Conservation (phyloP, 192 early-diverging fungal species). For the Phlyctochytrium bullatum region DNA sequence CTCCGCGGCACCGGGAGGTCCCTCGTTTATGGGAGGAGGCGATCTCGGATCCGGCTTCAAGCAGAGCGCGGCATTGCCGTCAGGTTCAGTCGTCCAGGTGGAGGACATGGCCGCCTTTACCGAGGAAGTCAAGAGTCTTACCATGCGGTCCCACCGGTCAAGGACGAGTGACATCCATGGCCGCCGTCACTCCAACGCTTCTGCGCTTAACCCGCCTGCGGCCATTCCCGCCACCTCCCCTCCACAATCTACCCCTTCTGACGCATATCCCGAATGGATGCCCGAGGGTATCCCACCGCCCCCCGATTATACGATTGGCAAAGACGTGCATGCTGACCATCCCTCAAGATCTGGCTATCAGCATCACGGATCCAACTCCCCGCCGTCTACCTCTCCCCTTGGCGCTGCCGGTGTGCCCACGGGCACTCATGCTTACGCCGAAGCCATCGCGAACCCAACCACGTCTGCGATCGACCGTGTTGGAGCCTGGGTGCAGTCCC, state of each 20-base stretch:
- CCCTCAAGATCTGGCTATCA: too few species aligned
- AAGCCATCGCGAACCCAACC: too few species aligned
- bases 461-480: neutral
- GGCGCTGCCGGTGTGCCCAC: too few species aligned
- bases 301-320: neutral
- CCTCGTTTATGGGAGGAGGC: neutral
- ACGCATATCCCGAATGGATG: too few species aligned
- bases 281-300: neutral
- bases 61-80: neutral
- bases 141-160: neutral
- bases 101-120: neutral
- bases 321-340: too few species aligned
- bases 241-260: neutral
- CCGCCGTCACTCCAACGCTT: neutral
- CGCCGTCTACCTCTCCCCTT: too few species aligned
- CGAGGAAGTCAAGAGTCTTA: neutral
- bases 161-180: neutral
- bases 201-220: neutral
- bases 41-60: neutral
- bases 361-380: too few species aligned
- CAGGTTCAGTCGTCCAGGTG: neutral
- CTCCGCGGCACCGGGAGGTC: neutral
- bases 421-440: too few species aligned
- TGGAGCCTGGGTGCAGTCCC: neutral
- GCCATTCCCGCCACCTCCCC: neutral